Conservation (phyloP, 2,329 filamentous ascomycete genomes). For the Pyrenophora teres region DNA sequence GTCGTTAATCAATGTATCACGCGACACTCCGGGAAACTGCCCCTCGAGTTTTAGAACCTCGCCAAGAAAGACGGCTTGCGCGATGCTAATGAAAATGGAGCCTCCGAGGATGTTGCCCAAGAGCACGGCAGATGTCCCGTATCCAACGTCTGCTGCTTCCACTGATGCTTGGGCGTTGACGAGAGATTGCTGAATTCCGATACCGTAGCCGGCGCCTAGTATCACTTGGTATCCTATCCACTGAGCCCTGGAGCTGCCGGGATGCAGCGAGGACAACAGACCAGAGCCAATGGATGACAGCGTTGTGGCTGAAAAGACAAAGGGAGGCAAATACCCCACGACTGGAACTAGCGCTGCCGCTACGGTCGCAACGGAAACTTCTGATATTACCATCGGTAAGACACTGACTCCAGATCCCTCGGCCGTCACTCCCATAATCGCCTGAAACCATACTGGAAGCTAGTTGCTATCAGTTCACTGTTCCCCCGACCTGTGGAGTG, state of each 20-base stretch:
- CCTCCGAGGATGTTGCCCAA: background rate
- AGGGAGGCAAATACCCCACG: no score
- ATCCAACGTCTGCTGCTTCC: background rate
- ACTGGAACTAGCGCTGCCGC: no score
- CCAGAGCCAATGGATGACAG: no score
- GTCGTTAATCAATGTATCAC: no score
- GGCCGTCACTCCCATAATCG: background rate
- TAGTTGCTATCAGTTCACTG: background rate
- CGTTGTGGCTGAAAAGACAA: no score
- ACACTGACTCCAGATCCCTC: background rate
- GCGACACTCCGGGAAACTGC: no score
- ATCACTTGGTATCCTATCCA: background rate
- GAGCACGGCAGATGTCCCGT: background rate
- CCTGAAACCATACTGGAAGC: background rate
- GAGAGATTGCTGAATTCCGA: background rate
- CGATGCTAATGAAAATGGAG: background rate
- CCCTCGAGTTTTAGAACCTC: no score
- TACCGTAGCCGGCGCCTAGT: background rate
- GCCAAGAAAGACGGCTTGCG: no score
- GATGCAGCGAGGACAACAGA: background rate
- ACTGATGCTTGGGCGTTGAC: background rate
- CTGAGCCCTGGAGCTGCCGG: background rate
- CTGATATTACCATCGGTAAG: background rate
- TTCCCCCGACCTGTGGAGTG: background rate
- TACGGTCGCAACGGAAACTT: no score